Evolutionary conservation across 1,284 basidiomycete species (phyloP).

Genomic region (Cutaneotrichosporon daszewskae): DNA sequence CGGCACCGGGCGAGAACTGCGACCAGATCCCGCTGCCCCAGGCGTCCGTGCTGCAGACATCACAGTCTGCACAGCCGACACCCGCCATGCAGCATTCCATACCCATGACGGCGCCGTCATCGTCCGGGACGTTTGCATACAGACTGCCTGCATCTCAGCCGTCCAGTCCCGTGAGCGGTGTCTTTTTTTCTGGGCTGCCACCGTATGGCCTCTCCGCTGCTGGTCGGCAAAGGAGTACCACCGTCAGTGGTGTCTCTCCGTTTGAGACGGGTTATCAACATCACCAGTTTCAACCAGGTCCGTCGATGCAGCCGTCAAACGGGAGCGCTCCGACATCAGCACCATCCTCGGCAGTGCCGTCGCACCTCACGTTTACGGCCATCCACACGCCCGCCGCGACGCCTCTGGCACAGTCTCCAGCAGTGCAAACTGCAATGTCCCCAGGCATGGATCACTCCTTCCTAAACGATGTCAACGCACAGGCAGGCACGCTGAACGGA

Average conservation of each 20-base stretch:
- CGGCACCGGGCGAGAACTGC: neutral
- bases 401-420: neutral
- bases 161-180: constrained; percentile 33
- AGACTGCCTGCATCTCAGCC: constrained; percentile 41
- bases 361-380: constrained; percentile 32
- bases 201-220: constrained; percentile 16
- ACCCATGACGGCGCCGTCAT: constrained; percentile 7
- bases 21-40: neutral
- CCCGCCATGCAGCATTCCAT: neutral
- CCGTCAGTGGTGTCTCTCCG: constrained; percentile 34
- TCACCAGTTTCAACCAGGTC: neutral
- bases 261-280: constrained; percentile 9
- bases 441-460: too few relatives aligned
- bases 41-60: too few relatives aligned
- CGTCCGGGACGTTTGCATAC: constrained; percentile 17
- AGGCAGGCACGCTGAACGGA: constrained; percentile 2
- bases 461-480: too few relatives aligned
- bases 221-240: constrained; percentile 38
- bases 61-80: neutral
- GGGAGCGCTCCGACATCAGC: neutral
- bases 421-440: too few relatives aligned
- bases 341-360: constrained; percentile 24
- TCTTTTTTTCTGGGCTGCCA: constrained; percentile 25
- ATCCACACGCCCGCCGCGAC: constrained; percentile 17
- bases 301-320: neutral